phyloP scores from a whole-genome alignment of 169 alveolate species.

The Cryptosporidium xiaoi region DNA sequence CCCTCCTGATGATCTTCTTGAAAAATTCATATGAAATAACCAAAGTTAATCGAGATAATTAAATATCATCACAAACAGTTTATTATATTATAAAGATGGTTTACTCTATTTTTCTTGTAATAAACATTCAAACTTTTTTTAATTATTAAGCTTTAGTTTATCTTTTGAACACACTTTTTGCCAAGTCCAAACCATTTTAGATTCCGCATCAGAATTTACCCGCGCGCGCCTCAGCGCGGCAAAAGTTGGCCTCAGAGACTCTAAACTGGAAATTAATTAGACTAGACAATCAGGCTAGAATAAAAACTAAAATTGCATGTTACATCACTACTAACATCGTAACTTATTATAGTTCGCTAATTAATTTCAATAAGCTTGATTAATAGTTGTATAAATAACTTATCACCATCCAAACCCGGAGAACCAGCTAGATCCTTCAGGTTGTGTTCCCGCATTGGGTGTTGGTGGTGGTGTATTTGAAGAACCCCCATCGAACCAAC shows the following conservation, averaged over 20 bases:
- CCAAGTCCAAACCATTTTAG: conserved; percentile 67
- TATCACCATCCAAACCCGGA: conserved; percentile 67
- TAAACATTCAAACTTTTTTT: conserved; percentile 6
- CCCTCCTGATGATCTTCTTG: conserved; percentile 75
- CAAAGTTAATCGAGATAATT: not conserved
- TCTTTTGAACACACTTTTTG: conserved; percentile 70
- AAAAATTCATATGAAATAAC: conserved; percentile 47
- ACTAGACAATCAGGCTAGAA: too few relatives aligned
- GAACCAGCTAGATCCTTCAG: conserved; percentile 56
- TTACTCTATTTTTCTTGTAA: not conserved
- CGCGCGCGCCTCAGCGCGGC: conserved; percentile 64
- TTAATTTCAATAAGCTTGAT: too few relatives aligned
- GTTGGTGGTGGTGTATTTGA: conserved; percentile 58
- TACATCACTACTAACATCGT: too few relatives aligned
- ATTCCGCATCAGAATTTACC: conserved; percentile 32
- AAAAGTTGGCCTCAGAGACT: conserved; percentile 10
- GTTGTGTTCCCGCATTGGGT: conserved; percentile 12
- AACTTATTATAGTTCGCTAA: too few relatives aligned
- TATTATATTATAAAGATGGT: too few relatives aligned
- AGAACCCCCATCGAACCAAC: conserved; percentile 38
- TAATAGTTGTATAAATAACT: too few relatives aligned
- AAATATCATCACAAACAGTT: not conserved
- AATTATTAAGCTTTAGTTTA: not conserved
- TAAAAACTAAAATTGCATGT: too few relatives aligned
- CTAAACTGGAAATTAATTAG: too few relatives aligned